Base-by-base conservation (phyloP, 805 yeast species). In the Blastobotrys chiropterorum region DNA sequence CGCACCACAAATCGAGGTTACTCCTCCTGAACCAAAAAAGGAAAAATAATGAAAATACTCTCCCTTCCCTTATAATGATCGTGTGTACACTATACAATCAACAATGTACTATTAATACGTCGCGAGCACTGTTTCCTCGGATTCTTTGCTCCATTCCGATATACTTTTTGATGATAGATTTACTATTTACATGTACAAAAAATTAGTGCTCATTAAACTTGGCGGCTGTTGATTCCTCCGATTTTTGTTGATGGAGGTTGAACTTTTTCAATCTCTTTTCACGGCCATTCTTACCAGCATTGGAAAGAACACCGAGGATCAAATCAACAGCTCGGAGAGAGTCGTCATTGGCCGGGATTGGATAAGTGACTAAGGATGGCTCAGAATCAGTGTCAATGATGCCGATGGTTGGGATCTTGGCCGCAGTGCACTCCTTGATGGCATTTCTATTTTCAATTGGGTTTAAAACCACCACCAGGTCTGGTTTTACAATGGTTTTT, bases 291-390 rank as follows among this genome's bases (percentile, higher is more conserved):
- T 85, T 83, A 26, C 94, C 98, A 14, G 97, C 90, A 63, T 78
- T 83, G 19, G 94, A 83, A 55, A 94, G 75, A 16, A 90, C 83
- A 53, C 98, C 97, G 50, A 82, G 72, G 59, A 94, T 78, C 58
- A 94, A 73, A 57, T 87, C 84, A 7, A 85, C 81, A 5, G 95
- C 79, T 67, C 99, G 80, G 53, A 81, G 72, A 5, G 95, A 85
- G 67, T 90, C 97, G 67, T 94, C 98, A 66, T 94, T 94, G 56
- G 95, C 95, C 15, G 98, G 98, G 59, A 94, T 86, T 48, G 98
- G 95, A 65, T 94, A 94, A 1, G 97, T 89, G 50, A 92, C 86
- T 59, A 85, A 72, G 14, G 86, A 79, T 6, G 97, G 95, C 65
- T 94, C 97, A 66, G 86, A 82, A 69, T 94, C 92, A 19, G 98